These are phyloP conservation scores for Nemania serpens DNA, from an alignment of 2,329 filamentous ascomycete species.

Conservation along the genomic window DNA sequence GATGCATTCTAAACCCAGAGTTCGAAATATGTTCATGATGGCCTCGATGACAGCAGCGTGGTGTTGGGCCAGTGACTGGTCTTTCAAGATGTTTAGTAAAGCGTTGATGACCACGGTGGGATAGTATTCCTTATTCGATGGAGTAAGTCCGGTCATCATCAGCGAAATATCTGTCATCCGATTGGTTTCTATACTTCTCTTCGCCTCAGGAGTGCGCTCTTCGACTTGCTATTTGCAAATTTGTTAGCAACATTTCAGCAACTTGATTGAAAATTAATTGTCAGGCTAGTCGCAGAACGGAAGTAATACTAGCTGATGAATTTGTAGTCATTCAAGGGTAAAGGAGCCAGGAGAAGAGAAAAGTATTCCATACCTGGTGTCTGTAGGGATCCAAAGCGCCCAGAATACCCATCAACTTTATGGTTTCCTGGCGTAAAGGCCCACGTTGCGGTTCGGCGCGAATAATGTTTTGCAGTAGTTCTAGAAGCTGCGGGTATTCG, in stretches of 20 bases:
- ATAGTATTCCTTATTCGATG: constrained; percentile 97
- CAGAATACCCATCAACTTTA: constrained; percentile 93
- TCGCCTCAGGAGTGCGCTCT: constrained; percentile 82
- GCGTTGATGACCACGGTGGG: constrained; percentile 98
- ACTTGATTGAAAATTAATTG: no score
- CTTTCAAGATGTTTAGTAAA: constrained; percentile 87
- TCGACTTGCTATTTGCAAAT: constrained; percentile 69
- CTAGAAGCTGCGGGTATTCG: constrained; percentile 91
- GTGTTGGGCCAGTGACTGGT: constrained; percentile 85
- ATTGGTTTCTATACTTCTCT: constrained; percentile 65
- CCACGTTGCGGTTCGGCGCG: constrained; percentile 86
- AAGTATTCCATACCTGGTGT: constrained; percentile 64
- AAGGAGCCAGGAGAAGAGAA: neutral
- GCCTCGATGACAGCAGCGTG: constrained; percentile 95
- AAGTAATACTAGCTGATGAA: no score
- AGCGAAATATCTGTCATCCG: constrained; percentile 90
- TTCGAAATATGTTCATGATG: constrained; percentile 98
- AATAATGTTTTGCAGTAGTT: constrained; percentile 91
- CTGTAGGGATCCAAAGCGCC: constrained; percentile 96
- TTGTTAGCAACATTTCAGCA: constrained; percentile 26
- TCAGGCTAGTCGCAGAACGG: no score
- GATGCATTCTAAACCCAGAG: constrained; percentile 92
- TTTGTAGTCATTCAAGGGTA: neutral
- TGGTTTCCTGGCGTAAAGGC: constrained; percentile 86
- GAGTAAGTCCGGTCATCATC: constrained; percentile 96